These are phyloP conservation scores for Pseudogymnoascus destructans DNA, from an alignment of 2,329 filamentous ascomycete species.

Conservation along the genomic window DNA sequence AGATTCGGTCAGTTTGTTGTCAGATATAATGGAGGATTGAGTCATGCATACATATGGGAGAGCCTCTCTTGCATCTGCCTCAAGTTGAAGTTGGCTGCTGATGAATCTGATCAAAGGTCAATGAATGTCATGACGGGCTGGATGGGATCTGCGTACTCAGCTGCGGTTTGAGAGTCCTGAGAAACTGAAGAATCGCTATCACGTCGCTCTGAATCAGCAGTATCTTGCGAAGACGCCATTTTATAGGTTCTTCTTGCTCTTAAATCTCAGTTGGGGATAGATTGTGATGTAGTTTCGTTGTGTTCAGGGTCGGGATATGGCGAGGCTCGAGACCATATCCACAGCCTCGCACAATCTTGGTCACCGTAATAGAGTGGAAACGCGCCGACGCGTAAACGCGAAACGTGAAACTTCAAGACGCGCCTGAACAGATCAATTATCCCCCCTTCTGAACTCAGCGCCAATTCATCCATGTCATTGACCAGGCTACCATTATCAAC, in stretches of 20 bases:
- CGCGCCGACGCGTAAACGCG: constrained; percentile 6
- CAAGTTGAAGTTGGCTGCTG: constrained; percentile 74
- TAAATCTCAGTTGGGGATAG: neutral
- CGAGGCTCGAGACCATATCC: neutral
- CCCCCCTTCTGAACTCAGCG: constrained; percentile 5
- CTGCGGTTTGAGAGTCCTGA: constrained; percentile 40
- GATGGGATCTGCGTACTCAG: constrained; percentile 25
- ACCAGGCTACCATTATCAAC: constrained; percentile 8
- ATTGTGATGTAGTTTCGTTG: neutral
- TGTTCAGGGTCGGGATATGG: neutral
- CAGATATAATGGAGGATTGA: constrained; percentile 4
- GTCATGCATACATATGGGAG: constrained; percentile 64
- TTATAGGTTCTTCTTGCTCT: neutral
- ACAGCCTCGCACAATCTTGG: constrained; percentile 7
- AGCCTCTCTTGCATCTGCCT: constrained; percentile 88
- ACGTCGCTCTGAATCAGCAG: neutral
- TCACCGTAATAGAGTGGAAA: constrained; percentile 9
- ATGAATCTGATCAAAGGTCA: constrained; percentile 52
- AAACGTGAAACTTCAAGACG: constrained; percentile 6
- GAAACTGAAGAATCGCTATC: constrained; percentile 25
- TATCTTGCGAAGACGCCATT: neutral
- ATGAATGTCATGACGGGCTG: neutral
- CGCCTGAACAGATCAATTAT: constrained; percentile 5
- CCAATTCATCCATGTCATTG: constrained; percentile 5
- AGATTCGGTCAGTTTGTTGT: constrained; percentile 14